These are phyloP conservation scores for Pseudogymnoascus sp. DNA, from an alignment of 2,329 filamentous ascomycete genomes.

Conservation along the genomic window DNA sequence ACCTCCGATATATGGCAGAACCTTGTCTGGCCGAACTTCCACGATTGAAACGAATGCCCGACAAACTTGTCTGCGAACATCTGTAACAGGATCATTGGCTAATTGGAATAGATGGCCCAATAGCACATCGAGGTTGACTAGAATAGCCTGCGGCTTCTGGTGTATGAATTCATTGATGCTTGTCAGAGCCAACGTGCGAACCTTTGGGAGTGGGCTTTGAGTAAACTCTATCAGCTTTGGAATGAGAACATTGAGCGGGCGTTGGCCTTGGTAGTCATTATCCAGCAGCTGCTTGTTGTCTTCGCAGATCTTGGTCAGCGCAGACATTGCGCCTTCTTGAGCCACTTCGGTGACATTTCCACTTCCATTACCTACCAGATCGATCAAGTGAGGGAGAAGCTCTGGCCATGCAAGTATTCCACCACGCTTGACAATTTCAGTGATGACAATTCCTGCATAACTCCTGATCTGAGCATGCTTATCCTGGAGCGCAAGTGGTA, in stretches of 20 bases:
- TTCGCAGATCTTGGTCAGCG: conserved; percentile 91
- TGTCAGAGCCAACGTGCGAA: conserved; percentile 70
- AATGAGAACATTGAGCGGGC: conserved; percentile 79
- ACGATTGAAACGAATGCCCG: conserved; percentile 87
- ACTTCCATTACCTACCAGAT: conserved; percentile 64
- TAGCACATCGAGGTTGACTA: conserved; percentile 71
- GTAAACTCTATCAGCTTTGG: conserved; percentile 87
- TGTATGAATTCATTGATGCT: conserved; percentile 90
- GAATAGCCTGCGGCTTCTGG: conserved; percentile 71
- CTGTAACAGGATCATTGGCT: conserved; percentile 64
- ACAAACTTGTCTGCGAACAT: conserved; percentile 88
- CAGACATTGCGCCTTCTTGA: conserved; percentile 90
- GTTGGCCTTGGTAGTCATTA: conserved; percentile 78
- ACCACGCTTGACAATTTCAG: conserved; percentile 76
- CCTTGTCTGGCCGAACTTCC: conserved; percentile 81
- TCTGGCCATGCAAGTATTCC: conserved; percentile 89
- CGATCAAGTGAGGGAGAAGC: conserved; percentile 72
- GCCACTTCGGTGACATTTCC: conserved; percentile 61
- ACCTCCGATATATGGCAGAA: conserved; percentile 77
- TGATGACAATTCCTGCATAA: conserved; percentile 87
- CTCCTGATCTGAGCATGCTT: conserved; percentile 73
- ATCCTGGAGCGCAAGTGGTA: conserved; percentile 75
- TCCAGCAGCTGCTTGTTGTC: conserved; percentile 85
- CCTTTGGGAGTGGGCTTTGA: conserved; percentile 63
- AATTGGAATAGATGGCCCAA: conserved; percentile 76